These are phyloP conservation scores for Kurtzmaniella quercitrusa DNA, from an alignment of 1,139 yeast genomes.

Conservation along the genomic window DNA sequence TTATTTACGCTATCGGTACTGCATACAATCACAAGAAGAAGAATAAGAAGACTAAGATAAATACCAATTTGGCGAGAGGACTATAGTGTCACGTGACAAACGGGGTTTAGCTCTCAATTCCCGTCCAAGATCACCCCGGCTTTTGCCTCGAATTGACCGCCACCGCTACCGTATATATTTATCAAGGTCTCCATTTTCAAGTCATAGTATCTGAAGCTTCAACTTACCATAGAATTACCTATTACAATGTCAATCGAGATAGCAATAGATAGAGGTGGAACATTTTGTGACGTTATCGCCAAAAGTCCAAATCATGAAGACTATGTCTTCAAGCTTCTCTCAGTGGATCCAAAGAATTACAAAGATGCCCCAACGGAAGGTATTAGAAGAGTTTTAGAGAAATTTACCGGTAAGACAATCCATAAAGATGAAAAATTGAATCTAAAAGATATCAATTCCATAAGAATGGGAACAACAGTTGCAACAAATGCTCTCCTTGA, in stretches of 20 bases:
- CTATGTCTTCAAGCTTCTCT: conserved; percentile 57
- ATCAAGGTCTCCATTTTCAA: too few relatives aligned
- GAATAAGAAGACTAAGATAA: neutral
- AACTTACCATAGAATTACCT: too few relatives aligned
- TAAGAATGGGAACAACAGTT: conserved; percentile 39
- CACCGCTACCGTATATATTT: neutral
- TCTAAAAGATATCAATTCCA: conserved; percentile 27
- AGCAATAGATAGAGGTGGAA: conserved; percentile 68
- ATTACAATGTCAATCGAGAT: conserved; percentile 18
- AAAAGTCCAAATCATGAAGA: conserved; percentile 41
- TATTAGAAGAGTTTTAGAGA: conserved; percentile 70
- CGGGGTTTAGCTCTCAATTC: neutral
- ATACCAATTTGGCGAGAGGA: too few relatives aligned
- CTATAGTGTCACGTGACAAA: neutral
- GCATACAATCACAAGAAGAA: neutral
- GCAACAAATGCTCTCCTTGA: conserved; percentile 42
- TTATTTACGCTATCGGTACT: too few relatives aligned
- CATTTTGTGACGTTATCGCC: conserved; percentile 78
- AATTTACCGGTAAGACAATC: conserved; percentile 46
- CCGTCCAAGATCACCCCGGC: neutral
- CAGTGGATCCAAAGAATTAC: conserved; percentile 85
- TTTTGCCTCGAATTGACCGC: neutral
- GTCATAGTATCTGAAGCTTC: too few relatives aligned
- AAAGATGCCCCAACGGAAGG: conserved; percentile 91
- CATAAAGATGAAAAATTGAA: conserved; percentile 35